A percentile compares a stretch with the other conserved stretches of the same genome.
phyloP scores from a whole-genome alignment of 2,329 filamentous ascomycete genomes.

The Berkeleyomyces rouxiae region DNA sequence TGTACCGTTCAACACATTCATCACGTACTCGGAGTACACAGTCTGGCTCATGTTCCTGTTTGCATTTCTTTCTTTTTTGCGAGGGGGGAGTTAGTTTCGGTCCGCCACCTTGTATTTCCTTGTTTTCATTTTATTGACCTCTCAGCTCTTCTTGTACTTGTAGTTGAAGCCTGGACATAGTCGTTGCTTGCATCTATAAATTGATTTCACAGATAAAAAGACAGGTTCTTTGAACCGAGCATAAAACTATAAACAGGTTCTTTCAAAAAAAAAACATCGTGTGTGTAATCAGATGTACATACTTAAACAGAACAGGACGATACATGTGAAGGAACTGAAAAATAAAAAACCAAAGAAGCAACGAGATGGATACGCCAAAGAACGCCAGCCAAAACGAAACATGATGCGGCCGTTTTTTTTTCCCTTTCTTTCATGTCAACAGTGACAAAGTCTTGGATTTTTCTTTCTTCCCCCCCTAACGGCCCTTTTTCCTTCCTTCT shows the following conservation, averaged over 20 bases:
- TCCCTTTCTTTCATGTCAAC: not conserved
- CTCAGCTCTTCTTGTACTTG: too few species aligned
- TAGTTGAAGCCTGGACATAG: too few species aligned
- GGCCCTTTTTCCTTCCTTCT: not conserved
- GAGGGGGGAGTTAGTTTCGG: too few species aligned
- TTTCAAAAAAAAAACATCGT: not conserved
- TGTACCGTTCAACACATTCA: too few species aligned
- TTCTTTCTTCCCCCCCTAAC: not conserved
- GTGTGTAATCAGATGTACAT: constrained; percentile 18
- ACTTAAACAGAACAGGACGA: constrained; percentile 5
- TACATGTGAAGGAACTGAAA: not conserved
- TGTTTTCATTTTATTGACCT: too few species aligned
- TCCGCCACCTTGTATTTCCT: too few species aligned
- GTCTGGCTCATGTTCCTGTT: too few species aligned
- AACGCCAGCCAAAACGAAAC: constrained; percentile 12
- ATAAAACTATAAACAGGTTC: not conserved
- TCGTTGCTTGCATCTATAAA: too few species aligned
- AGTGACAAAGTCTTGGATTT: too few species aligned
- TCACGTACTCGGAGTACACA: too few species aligned
- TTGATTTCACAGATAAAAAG: too few species aligned
- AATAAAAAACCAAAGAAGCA: constrained; percentile 8
- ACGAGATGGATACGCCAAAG: constrained; percentile 10
- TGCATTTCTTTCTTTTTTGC: too few species aligned
- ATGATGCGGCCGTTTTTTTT: not conserved
- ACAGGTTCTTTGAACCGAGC: not conserved